Evolutionary conservation across 2,329 filamentous ascomycete species (phyloP).

Genomic region (Ophiosphaerella herpotricha): DNA sequence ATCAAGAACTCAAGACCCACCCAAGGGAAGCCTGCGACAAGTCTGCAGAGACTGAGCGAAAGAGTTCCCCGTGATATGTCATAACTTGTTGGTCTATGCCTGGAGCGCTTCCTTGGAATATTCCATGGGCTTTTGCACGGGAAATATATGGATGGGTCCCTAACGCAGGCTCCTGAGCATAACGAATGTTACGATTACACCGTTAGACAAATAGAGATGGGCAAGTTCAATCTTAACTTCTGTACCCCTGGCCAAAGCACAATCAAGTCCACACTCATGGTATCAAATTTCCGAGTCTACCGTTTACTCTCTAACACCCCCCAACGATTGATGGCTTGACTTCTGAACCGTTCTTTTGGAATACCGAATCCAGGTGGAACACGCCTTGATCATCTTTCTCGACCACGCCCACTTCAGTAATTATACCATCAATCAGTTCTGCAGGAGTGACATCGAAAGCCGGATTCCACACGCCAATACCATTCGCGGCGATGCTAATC

Average conservation of each 20-base stretch:
- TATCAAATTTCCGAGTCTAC: no score
- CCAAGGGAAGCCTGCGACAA: constrained; percentile 18
- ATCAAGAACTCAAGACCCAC: constrained; percentile 33
- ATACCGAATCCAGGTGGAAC: constrained; percentile 63
- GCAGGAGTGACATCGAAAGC: constrained; percentile 94
- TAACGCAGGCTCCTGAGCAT: background rate
- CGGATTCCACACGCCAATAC: constrained; percentile 92
- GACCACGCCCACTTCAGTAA: constrained; percentile 88
- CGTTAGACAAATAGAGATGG: constrained; percentile 1
- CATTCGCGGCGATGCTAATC: constrained; percentile 76
- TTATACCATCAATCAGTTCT: constrained; percentile 86
- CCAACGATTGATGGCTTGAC: constrained; percentile 41
- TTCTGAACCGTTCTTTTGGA: constrained; percentile 33
- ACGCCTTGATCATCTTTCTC: constrained; percentile 72
- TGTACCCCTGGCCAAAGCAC: no score
- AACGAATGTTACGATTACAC: constrained; percentile 1
- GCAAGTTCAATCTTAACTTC: background rate
- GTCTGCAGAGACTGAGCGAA: constrained; percentile 16
- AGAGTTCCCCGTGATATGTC: constrained; percentile 13
- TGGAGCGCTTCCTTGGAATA: background rate
- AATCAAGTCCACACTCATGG: no score
- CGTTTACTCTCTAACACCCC: constrained; percentile 12
- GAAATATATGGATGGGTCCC: no score
- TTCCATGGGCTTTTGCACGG: background rate
- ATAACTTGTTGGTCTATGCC: background rate